Conservation (phyloP, 1,284 basidiomycete species). For the Moesziomyces parantarcticus region DNA sequence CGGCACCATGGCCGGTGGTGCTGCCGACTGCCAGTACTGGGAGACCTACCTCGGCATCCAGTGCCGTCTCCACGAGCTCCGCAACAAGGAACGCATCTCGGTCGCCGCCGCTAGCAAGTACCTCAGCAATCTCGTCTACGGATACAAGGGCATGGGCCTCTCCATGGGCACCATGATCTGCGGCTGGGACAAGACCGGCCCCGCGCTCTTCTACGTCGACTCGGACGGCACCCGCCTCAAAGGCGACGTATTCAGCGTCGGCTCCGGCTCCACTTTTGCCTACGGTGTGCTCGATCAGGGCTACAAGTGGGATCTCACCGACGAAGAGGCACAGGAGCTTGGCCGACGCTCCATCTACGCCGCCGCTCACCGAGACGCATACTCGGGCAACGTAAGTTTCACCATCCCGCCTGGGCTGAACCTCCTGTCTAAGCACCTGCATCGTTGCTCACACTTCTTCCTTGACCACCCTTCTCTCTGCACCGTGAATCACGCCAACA, state of each 20-base stretch:
- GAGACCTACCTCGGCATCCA: conserved; percentile 95
- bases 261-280: conserved; percentile 96
- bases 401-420: background rate
- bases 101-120: conserved; percentile 99
- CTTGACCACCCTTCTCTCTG: background rate
- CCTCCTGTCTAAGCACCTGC: background rate
- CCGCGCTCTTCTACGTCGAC: conserved; percentile 98
- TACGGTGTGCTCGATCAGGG: conserved; percentile 98
- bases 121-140: conserved; percentile 94
- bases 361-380: conserved; percentile 92
- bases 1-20: conserved; percentile 99
- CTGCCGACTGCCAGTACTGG: conserved; percentile 71
- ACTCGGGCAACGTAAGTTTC: conserved; percentile 76
- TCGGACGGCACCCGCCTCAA: conserved; percentile 95
- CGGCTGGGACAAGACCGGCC: conserved; percentile 99
- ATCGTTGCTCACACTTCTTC: background rate
- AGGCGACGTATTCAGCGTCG: conserved; percentile 96
- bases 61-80: conserved; percentile 94
- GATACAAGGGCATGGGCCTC: conserved; percentile 98
- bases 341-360: conserved; percentile 95
- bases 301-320: conserved; percentile 91
- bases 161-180: conserved; percentile 99
- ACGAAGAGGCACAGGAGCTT: conserved; percentile 94
- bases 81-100: conserved; percentile 96
- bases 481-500: conserved; percentile 3